These are phyloP conservation scores for Rhodocollybia butyracea DNA, from an alignment of 768 basidiomycete species.

Conservation along the genomic window DNA sequence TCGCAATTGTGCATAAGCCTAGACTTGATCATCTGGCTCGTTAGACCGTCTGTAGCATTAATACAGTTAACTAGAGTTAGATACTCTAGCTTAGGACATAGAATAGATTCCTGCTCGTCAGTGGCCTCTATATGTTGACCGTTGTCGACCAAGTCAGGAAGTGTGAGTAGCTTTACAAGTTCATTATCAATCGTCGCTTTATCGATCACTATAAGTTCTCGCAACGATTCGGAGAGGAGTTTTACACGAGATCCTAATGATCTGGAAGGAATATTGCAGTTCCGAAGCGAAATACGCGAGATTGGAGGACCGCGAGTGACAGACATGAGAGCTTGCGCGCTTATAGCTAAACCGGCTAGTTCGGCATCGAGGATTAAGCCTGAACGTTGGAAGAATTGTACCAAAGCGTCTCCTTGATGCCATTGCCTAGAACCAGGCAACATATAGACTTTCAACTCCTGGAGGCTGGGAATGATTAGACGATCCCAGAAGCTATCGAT, in stretches of 20 bases:
- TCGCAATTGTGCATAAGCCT: not conserved
- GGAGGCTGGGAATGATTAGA: not conserved
- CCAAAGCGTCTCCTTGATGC: constrained; percentile 2
- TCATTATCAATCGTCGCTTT: not conserved
- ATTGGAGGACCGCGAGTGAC: not conserved
- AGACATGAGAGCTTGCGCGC: not conserved
- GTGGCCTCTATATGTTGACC: not conserved
- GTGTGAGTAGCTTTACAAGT: not conserved
- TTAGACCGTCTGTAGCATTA: not conserved
- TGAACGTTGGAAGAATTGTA: not conserved
- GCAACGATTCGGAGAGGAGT: not conserved
- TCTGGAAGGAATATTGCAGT: not conserved
- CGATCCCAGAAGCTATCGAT: not conserved
- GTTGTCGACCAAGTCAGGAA: not conserved
- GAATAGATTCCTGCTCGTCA: not conserved
- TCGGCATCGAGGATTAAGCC: not conserved
- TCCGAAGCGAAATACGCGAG: not conserved
- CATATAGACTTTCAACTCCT: not conserved
- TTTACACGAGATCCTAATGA: not conserved
- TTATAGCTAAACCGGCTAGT: not conserved
- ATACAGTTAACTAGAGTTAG: not conserved
- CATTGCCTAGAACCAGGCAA: not conserved
- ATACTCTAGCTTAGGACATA: constrained; percentile 2
- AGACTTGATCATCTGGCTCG: not conserved
- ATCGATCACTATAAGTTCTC: not conserved